phyloP scores from a whole-genome alignment of 2,329 filamentous ascomycete species.

The Helotiales sp. region DNA sequence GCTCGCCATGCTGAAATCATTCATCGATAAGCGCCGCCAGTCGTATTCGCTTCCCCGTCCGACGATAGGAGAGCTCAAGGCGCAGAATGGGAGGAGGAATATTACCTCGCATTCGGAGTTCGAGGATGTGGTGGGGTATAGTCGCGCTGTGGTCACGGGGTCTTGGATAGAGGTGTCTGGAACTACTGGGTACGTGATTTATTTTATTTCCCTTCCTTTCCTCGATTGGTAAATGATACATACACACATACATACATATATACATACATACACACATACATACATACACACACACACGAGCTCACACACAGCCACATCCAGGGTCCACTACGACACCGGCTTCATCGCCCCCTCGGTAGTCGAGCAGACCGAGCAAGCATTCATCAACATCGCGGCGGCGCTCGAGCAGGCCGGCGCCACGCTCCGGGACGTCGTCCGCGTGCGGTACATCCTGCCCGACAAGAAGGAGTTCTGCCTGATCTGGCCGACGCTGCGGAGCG shows the following conservation, averaged over 20 bases:
- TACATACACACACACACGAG: neutral
- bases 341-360: neutral
- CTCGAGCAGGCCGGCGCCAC: slow-evolving; percentile 10
- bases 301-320: no score
- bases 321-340: slow-evolving; percentile 10
- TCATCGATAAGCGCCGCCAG: slow-evolving; percentile 11
- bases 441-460: slow-evolving; percentile 15
- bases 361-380: slow-evolving; percentile 15
- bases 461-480: slow-evolving; percentile 9
- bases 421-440: slow-evolving; percentile 8
- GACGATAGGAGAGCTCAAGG: slow-evolving; percentile 9
- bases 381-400: slow-evolving; percentile 13
- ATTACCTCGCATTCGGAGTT: slow-evolving; percentile 10
- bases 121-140: slow-evolving; percentile 7
- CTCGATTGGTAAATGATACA: neutral
- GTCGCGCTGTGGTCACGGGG: slow-evolving; percentile 7
- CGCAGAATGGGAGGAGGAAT: slow-evolving; percentile 3
- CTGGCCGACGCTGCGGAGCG: slow-evolving; percentile 6
- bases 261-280: neutral
- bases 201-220: no score
- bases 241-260: neutral
- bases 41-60: slow-evolving; percentile 5
- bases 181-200: slow-evolving; percentile 10
- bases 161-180: slow-evolving; percentile 12
- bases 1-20: neutral